Evolutionary conservation across 2,329 filamentous ascomycete genomes (phyloP).

Genomic region (Fusarium sp.): DNA sequence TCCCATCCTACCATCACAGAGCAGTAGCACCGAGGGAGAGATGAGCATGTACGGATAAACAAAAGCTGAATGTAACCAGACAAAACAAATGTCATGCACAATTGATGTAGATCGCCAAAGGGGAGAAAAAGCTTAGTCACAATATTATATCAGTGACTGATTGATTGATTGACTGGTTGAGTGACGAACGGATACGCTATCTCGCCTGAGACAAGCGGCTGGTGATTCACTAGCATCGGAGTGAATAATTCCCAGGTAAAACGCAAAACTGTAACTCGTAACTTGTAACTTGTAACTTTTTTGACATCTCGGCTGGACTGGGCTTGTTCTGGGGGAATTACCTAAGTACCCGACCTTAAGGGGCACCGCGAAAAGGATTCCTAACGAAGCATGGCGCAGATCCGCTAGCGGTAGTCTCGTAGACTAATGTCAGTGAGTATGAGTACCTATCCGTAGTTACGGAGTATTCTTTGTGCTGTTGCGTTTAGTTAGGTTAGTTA

Average conservation of each 20-base stretch:
- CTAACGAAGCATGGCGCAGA: slow-evolving; percentile 38
- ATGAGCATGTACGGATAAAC: background rate
- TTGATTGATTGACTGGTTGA: too few relatives aligned
- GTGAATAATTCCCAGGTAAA: slow-evolving; percentile 14
- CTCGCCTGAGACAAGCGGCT: slow-evolving; percentile 31
- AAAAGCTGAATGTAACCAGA: slow-evolving; percentile 2
- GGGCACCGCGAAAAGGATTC: slow-evolving; percentile 35
- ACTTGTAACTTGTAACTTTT: background rate
- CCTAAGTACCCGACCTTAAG: slow-evolving; percentile 3
- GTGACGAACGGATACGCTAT: background rate
- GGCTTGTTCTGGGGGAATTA: background rate
- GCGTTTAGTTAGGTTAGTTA: background rate
- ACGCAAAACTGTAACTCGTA: background rate
- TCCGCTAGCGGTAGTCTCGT: slow-evolving; percentile 22
- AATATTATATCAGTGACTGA: too few relatives aligned
- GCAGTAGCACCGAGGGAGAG: background rate
- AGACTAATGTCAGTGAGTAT: slow-evolving; percentile 7
- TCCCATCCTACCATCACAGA: too few relatives aligned
- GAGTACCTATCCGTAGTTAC: too few relatives aligned
- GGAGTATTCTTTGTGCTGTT: background rate
- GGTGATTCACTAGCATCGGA: slow-evolving; percentile 19
- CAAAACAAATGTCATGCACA: background rate
- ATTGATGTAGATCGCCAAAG: slow-evolving; percentile 2
- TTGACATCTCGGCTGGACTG: background rate
- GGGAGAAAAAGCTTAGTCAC: background rate